Conservation (phyloP, 2,329 filamentous ascomycete genomes). For the Cordyceps javanica region DNA sequence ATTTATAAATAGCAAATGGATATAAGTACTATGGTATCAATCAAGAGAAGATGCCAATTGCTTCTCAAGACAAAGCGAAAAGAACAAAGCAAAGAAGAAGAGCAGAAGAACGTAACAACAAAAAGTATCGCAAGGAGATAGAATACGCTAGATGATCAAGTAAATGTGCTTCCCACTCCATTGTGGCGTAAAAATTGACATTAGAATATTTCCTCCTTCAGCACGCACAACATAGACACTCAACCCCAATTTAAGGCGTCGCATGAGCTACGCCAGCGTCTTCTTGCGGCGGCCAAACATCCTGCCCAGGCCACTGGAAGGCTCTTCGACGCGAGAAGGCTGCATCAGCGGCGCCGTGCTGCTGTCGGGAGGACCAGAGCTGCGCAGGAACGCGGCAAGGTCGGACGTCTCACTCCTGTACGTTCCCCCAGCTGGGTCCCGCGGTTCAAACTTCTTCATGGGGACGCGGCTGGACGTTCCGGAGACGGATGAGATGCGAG, state of each 20-base stretch:
- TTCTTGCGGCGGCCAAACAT: slow-evolving; percentile 48
- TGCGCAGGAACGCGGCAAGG: slow-evolving; percentile 65
- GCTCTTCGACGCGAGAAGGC: slow-evolving; percentile 29
- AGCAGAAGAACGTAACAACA: background rate
- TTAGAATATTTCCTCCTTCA: background rate
- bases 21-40: slow-evolving; percentile 3
- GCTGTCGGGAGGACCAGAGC: slow-evolving; percentile 56
- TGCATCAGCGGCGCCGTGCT: slow-evolving; percentile 20
- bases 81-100: background rate
- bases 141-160: slow-evolving; percentile 4
- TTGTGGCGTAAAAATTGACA: background rate
- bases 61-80: background rate
- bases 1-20: background rate
- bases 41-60: background rate
- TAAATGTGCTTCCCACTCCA: background rate
- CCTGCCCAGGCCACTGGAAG: slow-evolving; percentile 37
- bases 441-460: slow-evolving; percentile 54
- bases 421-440: slow-evolving; percentile 37
- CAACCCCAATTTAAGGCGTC: background rate
- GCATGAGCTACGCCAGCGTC: slow-evolving; percentile 22
- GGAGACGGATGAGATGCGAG: slow-evolving; percentile 18
- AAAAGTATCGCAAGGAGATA: background rate
- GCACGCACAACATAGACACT: background rate
- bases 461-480: slow-evolving; percentile 33
- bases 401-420: slow-evolving; percentile 57